Conservation (phyloP, 2,329 filamentous ascomycete genomes). For the Aspergillus neoniger region DNA sequence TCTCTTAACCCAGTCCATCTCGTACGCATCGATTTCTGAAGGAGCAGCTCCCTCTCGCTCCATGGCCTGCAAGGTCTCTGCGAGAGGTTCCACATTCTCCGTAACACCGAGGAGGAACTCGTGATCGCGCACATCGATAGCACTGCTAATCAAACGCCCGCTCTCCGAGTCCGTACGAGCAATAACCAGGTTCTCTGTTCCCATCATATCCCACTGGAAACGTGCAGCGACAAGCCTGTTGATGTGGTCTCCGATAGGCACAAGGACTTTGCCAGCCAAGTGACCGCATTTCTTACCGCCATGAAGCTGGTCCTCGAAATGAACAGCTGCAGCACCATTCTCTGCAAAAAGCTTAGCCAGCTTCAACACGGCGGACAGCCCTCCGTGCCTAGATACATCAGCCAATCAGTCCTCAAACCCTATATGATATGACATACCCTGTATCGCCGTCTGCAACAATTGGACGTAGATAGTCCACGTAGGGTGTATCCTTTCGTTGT, state of each 20-base stretch:
- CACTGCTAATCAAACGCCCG: slow-evolving; percentile 83
- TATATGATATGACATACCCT: slow-evolving; percentile 50
- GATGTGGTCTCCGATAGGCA: slow-evolving; percentile 93
- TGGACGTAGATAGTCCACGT: slow-evolving; percentile 87
- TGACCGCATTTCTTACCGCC: slow-evolving; percentile 99
- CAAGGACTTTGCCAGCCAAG: slow-evolving; percentile 91
- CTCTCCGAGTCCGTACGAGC: slow-evolving; percentile 95
- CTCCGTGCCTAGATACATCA: slow-evolving; percentile 67
- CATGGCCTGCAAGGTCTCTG: slow-evolving; percentile 88
- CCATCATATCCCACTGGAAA: slow-evolving; percentile 99
- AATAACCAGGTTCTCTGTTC: slow-evolving; percentile 89
- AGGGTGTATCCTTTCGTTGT: slow-evolving; percentile 74
- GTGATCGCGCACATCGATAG: slow-evolving; percentile 91
- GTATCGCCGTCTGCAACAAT: slow-evolving; percentile 97
- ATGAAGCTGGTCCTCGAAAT: slow-evolving; percentile 97
- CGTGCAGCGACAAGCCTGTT: slow-evolving; percentile 88
- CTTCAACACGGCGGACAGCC: slow-evolving; percentile 89
- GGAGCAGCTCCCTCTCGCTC: slow-evolving; percentile 76
- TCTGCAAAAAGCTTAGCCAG: slow-evolving; percentile 97
- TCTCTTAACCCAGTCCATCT: slow-evolving; percentile 83
- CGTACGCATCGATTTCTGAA: slow-evolving; percentile 79
- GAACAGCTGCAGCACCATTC: slow-evolving; percentile 91
- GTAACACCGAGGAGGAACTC: slow-evolving; percentile 92
- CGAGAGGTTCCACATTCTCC: slow-evolving; percentile 75
- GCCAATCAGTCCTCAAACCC: not conserved